A percentile compares a stretch with the other conserved stretches of the same genome.
Evolutionary conservation across 1,139 yeast genomes (phyloP).

Genomic region (Geotrichum candidum): DNA sequence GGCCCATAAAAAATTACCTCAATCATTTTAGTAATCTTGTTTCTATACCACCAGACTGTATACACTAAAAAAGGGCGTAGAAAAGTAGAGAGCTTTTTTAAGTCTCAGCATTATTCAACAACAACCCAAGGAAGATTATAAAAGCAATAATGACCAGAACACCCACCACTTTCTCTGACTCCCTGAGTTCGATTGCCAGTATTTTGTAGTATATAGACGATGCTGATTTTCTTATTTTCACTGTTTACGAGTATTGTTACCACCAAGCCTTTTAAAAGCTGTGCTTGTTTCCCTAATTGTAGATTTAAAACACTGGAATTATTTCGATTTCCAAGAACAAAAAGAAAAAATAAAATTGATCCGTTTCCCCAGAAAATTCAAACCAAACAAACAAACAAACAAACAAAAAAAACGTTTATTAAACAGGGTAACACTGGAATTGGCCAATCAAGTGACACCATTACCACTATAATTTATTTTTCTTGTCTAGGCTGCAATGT

Average conservation of each 20-base stretch:
- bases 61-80: neutral
- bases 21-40: neutral
- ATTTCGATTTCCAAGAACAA: too few species aligned
- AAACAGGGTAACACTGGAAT: neutral
- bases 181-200: neutral
- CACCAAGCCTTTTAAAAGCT: neutral
- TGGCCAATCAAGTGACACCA: neutral
- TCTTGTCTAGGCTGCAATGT: neutral
- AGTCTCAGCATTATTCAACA: too few species aligned
- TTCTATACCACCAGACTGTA: neutral
- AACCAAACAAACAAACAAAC: neutral
- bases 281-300: too few species aligned
- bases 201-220: too few species aligned
- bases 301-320: neutral
- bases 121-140: neutral
- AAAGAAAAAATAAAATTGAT: neutral
- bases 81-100: too few species aligned
- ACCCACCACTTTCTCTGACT: neutral
- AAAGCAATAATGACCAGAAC: neutral
- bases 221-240: too few species aligned
- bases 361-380: constrained; percentile 4
- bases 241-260: too few species aligned
- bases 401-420: neutral
- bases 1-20: neutral
- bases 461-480: neutral